Evolutionary conservation across 2,329 filamentous ascomycete genomes (phyloP).

Genomic region (Aureobasidium sp.): DNA sequence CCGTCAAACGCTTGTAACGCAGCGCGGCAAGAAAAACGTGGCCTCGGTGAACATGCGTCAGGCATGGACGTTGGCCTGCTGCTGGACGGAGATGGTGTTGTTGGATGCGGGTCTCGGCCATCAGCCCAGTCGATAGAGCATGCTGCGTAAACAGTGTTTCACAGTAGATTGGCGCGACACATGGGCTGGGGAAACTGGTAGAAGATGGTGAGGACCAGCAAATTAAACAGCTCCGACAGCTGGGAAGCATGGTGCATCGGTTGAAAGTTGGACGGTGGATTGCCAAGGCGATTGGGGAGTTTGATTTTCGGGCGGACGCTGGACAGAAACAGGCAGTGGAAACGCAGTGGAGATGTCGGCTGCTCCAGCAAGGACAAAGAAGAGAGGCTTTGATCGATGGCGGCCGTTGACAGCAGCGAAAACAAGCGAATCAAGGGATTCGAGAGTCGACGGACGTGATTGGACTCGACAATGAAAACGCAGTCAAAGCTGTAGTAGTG

Average conservation of each 20-base stretch:
- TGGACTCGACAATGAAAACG: background rate
- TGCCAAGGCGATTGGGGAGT: constrained; percentile 8
- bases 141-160: background rate
- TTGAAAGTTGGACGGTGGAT: constrained; percentile 2
- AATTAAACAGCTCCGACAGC: background rate
- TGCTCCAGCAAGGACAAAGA: constrained; percentile 4
- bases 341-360: background rate
- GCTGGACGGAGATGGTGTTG: background rate
- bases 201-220: background rate
- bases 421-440: constrained; percentile 6
- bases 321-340: background rate
- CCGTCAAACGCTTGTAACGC: constrained; percentile 6
- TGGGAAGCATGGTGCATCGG: constrained; percentile 1
- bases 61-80: background rate
- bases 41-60: constrained; percentile 3
- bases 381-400: background rate
- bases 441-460: background rate
- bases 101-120: background rate
- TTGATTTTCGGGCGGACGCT: background rate
- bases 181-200: constrained; percentile 1
- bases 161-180: constrained; percentile 5
- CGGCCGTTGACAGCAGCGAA: background rate
- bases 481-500: background rate
- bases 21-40: constrained; percentile 10
- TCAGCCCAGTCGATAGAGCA: background rate